A percentile compares a stretch with the other conserved stretches of the same genome.
Evolutionary conservation across 352 stramenopile genomes (phyloP).

Genomic region (Pythium utonaiense): DNA sequence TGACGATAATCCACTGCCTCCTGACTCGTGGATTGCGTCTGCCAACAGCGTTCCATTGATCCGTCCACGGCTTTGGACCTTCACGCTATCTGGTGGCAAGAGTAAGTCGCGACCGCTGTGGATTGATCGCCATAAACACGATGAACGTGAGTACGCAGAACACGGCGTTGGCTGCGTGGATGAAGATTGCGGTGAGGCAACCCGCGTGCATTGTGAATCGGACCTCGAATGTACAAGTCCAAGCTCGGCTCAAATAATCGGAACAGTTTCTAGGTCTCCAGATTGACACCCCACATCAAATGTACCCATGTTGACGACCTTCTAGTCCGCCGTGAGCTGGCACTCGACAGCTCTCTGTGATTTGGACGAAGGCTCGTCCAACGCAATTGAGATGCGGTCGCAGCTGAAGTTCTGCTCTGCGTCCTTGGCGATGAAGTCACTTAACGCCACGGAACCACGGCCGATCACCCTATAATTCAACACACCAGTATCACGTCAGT

Average conservation of each 20-base stretch:
- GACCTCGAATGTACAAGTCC: slow-evolving; percentile 55
- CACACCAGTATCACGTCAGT: not conserved
- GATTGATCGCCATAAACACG: slow-evolving; percentile 71
- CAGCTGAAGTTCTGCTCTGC: slow-evolving; percentile 4
- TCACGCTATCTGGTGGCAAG: not conserved
- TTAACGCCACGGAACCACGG: not conserved
- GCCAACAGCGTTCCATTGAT: not conserved
- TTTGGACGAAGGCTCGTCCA: slow-evolving; percentile 8
- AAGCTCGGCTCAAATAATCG: slow-evolving; percentile 75
- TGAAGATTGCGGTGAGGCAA: slow-evolving; percentile 65
- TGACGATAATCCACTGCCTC: not conserved
- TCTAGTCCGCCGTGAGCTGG: slow-evolving; percentile 4
- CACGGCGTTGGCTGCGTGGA: slow-evolving; percentile 61
- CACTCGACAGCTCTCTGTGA: not conserved
- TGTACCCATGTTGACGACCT: too few species aligned
- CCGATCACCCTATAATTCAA: slow-evolving; percentile 7
- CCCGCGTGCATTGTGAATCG: slow-evolving; percentile 60
- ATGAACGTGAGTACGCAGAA: slow-evolving; percentile 80
- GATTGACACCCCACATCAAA: too few species aligned
- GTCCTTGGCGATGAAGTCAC: slow-evolving; percentile 5
- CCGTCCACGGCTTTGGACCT: slow-evolving; percentile 1
- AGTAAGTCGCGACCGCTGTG: slow-evolving; percentile 38
- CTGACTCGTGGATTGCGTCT: not conserved
- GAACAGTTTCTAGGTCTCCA: too few species aligned
- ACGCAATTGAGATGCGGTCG: slow-evolving; percentile 9